These are phyloP conservation scores for Beta macrorhiza DNA, from an alignment of 179 eudicot genomes.

Conservation along the genomic window DNA sequence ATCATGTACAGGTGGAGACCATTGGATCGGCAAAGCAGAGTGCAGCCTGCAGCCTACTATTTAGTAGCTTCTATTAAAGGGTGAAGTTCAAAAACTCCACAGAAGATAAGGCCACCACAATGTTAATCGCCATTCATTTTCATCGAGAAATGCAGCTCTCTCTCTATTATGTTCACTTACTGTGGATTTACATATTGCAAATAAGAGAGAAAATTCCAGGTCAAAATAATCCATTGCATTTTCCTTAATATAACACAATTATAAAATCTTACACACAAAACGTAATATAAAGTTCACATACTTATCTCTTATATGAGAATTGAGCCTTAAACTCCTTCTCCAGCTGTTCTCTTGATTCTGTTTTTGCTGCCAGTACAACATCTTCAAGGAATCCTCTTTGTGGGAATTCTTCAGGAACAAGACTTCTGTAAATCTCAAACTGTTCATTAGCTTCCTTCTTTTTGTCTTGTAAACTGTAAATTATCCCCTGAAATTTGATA, in stretches of 20 bases:
- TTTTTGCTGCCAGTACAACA: slow-evolving; percentile 81
- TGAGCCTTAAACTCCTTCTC: slow-evolving; percentile 58
- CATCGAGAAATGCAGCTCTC: background rate
- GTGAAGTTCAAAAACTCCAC: background rate
- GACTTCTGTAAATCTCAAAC: slow-evolving; percentile 66
- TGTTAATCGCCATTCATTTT: background rate
- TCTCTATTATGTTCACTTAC: background rate
- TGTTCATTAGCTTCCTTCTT: slow-evolving; percentile 82
- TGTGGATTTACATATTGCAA: background rate
- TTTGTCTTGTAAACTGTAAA: slow-evolving; percentile 80
- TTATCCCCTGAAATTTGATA: slow-evolving; percentile 63
- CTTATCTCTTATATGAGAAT: slow-evolving; percentile 35
- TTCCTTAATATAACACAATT: background rate
- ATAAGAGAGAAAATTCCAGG: background rate
- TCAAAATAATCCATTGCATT: background rate
- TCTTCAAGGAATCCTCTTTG: slow-evolving; percentile 90
- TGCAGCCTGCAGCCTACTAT: background rate
- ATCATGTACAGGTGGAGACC: background rate
- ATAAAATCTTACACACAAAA: slow-evolving; percentile 25
- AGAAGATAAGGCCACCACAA: background rate
- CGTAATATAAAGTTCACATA: background rate
- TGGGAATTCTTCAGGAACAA: slow-evolving; percentile 94
- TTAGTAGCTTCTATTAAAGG: background rate
- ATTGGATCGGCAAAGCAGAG: background rate
- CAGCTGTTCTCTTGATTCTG: slow-evolving; percentile 52